Base-by-base conservation (phyloP, 1,284 basidiomycete species). In the Boletus semigastroideus region DNA sequence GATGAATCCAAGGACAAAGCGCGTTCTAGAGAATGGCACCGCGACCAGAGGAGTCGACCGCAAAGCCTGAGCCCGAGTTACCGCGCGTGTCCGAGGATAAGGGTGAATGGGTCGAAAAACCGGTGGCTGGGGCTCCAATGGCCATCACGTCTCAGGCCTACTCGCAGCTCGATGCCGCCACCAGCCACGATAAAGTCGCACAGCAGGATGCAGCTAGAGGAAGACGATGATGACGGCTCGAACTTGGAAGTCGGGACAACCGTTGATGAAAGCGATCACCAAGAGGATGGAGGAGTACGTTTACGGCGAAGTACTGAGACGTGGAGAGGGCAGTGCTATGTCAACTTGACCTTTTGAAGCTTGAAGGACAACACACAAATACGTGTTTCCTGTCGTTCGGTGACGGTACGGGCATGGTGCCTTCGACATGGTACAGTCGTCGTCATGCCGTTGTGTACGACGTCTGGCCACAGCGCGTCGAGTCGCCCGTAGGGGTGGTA, bases 281-380 rank as follows among this genome's bases (percentile, higher is more conserved):
- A 83, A 79, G 60, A 82, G 77, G 59, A 59, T 88, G 39, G 87
- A 90, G 70, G 90, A 92, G 60, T 84, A 89, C 11, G 78, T 85
- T 51, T 92, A 93, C 67, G 92, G 93, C 54, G 82, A 91, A 46
- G 87, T 90, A 6, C 80, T 99, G 38, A 80, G 95, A 9, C 90
- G 92, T 1, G 97, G 96, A 51, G 96, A 99, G 77, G 96, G 94
- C 44, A 87, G 87, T 53, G 96, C 96, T 27, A 98, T 99, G 94
- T 94, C 94, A n/a, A n/a, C n/a, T n/a, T n/a, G 4, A 90, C 92
- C 30, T 99, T 90, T 78, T n/a, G n/a, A n/a, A n/a, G n/a, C n/a
- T 82, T 97, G 44, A 80, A 91, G 67, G 90, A 94, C 19, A 94
- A 92, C 46, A 83, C 85, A n/a, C 80, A 88, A 51, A 71, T 86